phyloP scores from a whole-genome alignment of 345 rosid species.

The Eucalyptus cloeziana region DNA sequence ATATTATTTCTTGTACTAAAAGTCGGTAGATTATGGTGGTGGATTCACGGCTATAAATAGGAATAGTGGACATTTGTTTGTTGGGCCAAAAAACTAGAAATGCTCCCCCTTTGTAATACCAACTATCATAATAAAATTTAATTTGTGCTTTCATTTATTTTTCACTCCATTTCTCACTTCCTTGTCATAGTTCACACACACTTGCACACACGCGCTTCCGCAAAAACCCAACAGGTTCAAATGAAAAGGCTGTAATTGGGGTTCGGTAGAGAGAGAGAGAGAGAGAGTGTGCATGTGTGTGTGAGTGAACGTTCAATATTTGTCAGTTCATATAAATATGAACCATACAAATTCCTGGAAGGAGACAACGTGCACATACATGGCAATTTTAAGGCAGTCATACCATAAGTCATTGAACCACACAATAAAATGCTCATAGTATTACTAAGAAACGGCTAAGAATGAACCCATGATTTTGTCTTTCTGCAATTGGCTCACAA shows the following conservation, averaged over 20 bases:
- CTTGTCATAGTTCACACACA: no score
- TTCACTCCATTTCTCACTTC: no score
- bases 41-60: no score
- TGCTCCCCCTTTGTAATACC: no score
- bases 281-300: not conserved
- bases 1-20: no score
- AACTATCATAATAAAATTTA: no score
- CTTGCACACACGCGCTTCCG: no score
- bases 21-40: no score
- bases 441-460: not conserved
- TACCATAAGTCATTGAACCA: not conserved
- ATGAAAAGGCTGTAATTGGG: not conserved
- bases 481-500: constrained; percentile 37
- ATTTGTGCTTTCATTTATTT: no score
- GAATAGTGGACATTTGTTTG: no score
- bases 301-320: not conserved
- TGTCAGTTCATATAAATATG: not conserved
- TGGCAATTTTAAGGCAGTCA: not conserved
- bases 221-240: no score
- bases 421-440: not conserved
- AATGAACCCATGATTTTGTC: not conserved
- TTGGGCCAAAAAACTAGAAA: no score
- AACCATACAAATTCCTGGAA: not conserved
- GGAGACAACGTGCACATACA: not conserved
- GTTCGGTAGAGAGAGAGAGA: not conserved